These are phyloP conservation scores for Nicotiana rustica DNA, from an alignment of 305 asterid genomes.

Conservation along the genomic window DNA sequence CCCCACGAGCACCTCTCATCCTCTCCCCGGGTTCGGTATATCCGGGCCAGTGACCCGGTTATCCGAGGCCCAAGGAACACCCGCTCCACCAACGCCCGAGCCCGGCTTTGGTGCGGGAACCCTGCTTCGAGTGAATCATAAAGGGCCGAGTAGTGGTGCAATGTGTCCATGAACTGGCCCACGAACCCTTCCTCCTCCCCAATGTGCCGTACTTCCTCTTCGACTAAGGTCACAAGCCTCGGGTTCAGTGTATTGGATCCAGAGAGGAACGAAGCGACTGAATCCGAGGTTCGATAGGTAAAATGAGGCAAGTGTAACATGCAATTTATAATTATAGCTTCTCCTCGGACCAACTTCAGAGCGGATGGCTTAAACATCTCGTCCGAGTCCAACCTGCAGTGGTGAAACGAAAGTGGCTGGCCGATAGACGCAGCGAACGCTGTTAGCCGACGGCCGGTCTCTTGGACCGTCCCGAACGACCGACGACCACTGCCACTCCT, in stretches of 20 bases:
- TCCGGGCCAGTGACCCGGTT: conserved; percentile 56
- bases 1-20: conserved; percentile 61
- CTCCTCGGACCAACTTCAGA: conserved; percentile 70
- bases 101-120: conserved; percentile 70
- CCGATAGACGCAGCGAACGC: conserved; percentile 78
- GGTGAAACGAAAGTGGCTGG: conserved; percentile 76
- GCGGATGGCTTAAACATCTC: conserved; percentile 65
- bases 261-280: conserved; percentile 65
- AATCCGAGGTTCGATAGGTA: conserved; percentile 58
- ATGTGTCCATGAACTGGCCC: conserved; percentile 68
- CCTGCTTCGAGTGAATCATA: conserved; percentile 80
- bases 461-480: conserved; percentile 68
- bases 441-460: conserved; percentile 70
- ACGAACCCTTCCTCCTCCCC: conserved; percentile 56
- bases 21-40: conserved; percentile 46
- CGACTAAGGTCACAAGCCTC: conserved; percentile 66
- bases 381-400: conserved; percentile 63
- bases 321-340: conserved; percentile 68
- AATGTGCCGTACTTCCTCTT: conserved; percentile 59
- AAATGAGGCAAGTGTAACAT: conserved; percentile 82
- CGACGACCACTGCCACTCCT: conserved; percentile 62
- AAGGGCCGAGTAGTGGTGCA: conserved; percentile 69
- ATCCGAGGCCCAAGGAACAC: conserved; percentile 70
- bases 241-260: conserved; percentile 64
- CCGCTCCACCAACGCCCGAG: conserved; percentile 68